Conservation (phyloP, 1,284 basidiomycete species). For the Melampsora americana region DNA sequence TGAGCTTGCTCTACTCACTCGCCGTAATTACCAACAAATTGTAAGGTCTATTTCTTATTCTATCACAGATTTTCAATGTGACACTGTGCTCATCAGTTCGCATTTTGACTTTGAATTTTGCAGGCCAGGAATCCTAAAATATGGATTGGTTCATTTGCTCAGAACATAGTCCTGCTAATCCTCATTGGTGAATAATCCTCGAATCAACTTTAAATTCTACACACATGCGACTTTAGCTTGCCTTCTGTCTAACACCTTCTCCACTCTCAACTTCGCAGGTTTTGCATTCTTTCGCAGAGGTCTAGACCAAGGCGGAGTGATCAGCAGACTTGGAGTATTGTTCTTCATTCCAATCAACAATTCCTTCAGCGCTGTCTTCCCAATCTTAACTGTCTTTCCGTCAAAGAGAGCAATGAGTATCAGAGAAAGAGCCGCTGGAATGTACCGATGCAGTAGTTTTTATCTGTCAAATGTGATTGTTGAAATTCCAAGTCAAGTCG, state of each 20-base stretch:
- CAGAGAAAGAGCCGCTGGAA: slow-evolving; percentile 48
- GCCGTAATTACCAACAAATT: slow-evolving; percentile 47
- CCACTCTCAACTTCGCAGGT: slow-evolving; percentile 36
- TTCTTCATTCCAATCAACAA: slow-evolving; percentile 49
- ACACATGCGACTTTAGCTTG: neutral
- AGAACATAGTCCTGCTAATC: slow-evolving; percentile 46
- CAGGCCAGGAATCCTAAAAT: slow-evolving; percentile 44
- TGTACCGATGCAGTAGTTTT: slow-evolving; percentile 48
- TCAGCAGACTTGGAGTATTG: slow-evolving; percentile 48
- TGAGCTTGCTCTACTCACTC: slow-evolving; percentile 47
- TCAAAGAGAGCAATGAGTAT: slow-evolving; percentile 5
- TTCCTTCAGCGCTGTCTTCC: slow-evolving; percentile 47
- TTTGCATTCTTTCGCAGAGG: slow-evolving; percentile 48
- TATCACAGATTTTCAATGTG: neutral
- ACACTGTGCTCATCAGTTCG: neutral
- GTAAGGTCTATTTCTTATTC: neutral
- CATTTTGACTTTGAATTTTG: neutral
- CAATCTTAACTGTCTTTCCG: slow-evolving; percentile 45
- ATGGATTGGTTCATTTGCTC: slow-evolving; percentile 24
- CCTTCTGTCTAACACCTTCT: neutral
- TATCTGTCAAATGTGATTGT: slow-evolving; percentile 48
- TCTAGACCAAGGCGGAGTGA: slow-evolving; percentile 46
- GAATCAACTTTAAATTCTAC: neutral
- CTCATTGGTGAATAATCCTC: slow-evolving; percentile 43
- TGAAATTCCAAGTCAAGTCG: slow-evolving; percentile 48